phyloP scores from a whole-genome alignment of 2,329 filamentous ascomycete genomes.

The Scedosporium dehoogii region DNA sequence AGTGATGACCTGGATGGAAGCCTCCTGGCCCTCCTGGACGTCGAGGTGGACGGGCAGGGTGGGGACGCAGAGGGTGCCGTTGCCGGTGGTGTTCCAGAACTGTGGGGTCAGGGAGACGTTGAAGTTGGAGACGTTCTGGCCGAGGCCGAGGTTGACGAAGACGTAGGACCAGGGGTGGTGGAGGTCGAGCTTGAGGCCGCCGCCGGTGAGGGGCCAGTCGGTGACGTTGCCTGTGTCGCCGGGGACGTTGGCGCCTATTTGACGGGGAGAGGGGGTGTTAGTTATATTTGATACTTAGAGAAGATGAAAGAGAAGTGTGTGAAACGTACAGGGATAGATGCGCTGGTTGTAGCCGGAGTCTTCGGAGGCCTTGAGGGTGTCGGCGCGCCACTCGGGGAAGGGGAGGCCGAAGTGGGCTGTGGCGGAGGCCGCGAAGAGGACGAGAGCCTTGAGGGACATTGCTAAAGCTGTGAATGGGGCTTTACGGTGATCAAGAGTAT shows the following conservation, averaged over 20 bases:
- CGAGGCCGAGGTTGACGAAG: slow-evolving; percentile 43
- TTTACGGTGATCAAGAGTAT: background rate
- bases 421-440: slow-evolving; percentile 26
- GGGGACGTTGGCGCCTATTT: slow-evolving; percentile 36
- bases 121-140: slow-evolving; percentile 48
- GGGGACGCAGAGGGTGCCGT: slow-evolving; percentile 57
- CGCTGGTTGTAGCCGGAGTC: slow-evolving; percentile 34
- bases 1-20: slow-evolving; percentile 60
- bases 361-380: slow-evolving; percentile 30
- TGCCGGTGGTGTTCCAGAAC: slow-evolving; percentile 48
- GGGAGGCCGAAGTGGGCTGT: slow-evolving; percentile 38
- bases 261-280: background rate
- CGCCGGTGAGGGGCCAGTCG: slow-evolving; percentile 43
- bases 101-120: slow-evolving; percentile 56
- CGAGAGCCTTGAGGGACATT: slow-evolving; percentile 22
- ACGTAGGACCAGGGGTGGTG: slow-evolving; percentile 43
- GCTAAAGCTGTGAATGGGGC: slow-evolving; percentile 7
- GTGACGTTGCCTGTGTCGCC: slow-evolving; percentile 34
- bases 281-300: background rate
- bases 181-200: slow-evolving; percentile 35
- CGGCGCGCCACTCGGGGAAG: slow-evolving; percentile 38
- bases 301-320: background rate
- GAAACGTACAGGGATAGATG: slow-evolving; percentile 38
- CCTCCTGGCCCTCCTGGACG: slow-evolving; percentile 50
- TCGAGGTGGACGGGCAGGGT: slow-evolving; percentile 41